Evolutionary conservation across 306 rosid genomes (phyloP).

Genomic region (Rosa persica): DNA sequence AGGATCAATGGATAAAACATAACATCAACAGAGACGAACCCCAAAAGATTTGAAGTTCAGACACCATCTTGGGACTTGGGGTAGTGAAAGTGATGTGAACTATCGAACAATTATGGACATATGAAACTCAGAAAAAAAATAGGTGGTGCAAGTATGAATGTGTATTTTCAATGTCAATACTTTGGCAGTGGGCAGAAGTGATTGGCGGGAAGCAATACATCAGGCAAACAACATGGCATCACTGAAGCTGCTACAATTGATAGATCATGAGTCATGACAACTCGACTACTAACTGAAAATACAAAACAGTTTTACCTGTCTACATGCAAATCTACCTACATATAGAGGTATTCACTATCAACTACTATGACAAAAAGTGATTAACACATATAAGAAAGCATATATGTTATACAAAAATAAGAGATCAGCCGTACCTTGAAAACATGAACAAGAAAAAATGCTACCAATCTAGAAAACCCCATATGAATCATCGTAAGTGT

Average conservation of each 20-base stretch:
- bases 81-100: not conserved
- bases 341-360: not conserved
- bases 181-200: not conserved
- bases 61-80: not conserved
- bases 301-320: not conserved
- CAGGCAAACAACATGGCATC: not conserved
- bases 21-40: conserved; percentile 1
- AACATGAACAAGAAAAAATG: conserved; percentile 85
- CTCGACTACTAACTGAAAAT: not conserved
- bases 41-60: not conserved
- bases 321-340: not conserved
- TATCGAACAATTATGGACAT: not conserved
- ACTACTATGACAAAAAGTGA: not conserved
- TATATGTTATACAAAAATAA: not conserved
- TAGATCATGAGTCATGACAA: not conserved
- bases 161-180: not conserved
- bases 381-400: not conserved
- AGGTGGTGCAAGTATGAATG: not conserved
- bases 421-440: conserved; percentile 62
- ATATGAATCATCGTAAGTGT: conserved; percentile 97
- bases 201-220: not conserved
- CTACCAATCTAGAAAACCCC: conserved; percentile 90
- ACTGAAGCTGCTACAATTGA: not conserved
- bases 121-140: not conserved
- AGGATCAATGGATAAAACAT: not conserved